These are phyloP conservation scores for Catunica adiposa DNA, from an alignment of 2,329 filamentous ascomycete species.

Conservation along the genomic window DNA sequence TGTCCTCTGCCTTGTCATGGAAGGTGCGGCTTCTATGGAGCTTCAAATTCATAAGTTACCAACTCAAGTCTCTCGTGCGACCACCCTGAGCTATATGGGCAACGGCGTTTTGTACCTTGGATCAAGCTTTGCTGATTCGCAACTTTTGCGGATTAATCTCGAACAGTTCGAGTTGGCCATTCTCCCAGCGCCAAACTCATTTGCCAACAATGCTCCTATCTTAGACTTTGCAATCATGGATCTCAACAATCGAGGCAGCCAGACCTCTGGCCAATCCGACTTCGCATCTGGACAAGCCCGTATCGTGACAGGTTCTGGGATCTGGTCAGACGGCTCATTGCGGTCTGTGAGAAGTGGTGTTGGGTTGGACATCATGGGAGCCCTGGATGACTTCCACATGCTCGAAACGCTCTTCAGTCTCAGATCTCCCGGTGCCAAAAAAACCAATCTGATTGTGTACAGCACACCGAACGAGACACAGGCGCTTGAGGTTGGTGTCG, in stretches of 20 bases:
- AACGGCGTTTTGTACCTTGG: slow-evolving; percentile 64
- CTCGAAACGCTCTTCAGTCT: slow-evolving; percentile 60
- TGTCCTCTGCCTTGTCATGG: slow-evolving; percentile 61
- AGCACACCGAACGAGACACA: slow-evolving; percentile 74
- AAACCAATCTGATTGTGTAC: slow-evolving; percentile 56
- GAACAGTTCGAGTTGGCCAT: slow-evolving; percentile 36
- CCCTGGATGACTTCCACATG: slow-evolving; percentile 62
- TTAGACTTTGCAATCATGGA: slow-evolving; percentile 94
- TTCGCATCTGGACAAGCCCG: slow-evolving; percentile 91
- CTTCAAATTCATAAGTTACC: slow-evolving; percentile 54
- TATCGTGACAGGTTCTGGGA: slow-evolving; percentile 84
- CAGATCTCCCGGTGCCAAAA: slow-evolving; percentile 30
- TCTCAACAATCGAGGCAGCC: slow-evolving; percentile 48
- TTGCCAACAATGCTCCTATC: slow-evolving; percentile 69
- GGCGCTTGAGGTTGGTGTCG: slow-evolving; percentile 56
- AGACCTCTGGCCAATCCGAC: slow-evolving; percentile 48
- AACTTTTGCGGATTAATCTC: slow-evolving; percentile 48
- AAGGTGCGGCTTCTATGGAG: slow-evolving; percentile 48
- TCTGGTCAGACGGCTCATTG: slow-evolving; percentile 73
- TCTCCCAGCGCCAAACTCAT: slow-evolving; percentile 48
- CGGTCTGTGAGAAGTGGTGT: slow-evolving; percentile 87
- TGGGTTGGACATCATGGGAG: slow-evolving; percentile 71
- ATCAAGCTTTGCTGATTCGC: slow-evolving; percentile 84
- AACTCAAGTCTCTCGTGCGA: slow-evolving; percentile 51
- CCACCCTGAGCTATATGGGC: slow-evolving; percentile 61